These are phyloP conservation scores for Colletotrichum graminicola DNA, from an alignment of 2,329 filamentous ascomycete species.

Conservation along the genomic window DNA sequence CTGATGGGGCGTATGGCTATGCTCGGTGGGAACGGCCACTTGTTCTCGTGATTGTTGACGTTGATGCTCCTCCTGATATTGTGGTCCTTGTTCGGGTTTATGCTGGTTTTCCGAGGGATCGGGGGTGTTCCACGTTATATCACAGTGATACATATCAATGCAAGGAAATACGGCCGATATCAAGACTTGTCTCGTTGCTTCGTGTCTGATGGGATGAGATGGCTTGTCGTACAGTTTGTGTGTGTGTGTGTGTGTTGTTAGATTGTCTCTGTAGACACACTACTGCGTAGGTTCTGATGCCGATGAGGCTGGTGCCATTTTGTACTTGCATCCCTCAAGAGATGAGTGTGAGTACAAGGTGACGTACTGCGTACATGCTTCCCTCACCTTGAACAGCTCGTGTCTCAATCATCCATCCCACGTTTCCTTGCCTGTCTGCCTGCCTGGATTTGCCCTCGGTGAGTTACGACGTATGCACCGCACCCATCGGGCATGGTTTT, in stretches of 20 bases:
- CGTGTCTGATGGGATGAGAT: constrained; percentile 4
- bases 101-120: constrained; percentile 28
- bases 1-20: constrained; percentile 34
- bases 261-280: background rate
- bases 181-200: constrained; percentile 7
- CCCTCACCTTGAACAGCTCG: constrained; percentile 18
- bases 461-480: constrained; percentile 17
- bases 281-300: constrained; percentile 43
- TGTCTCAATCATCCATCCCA: constrained; percentile 35
- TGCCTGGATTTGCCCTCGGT: background rate
- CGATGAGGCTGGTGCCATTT: constrained; percentile 39
- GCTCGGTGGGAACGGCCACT: constrained; percentile 18
- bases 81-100: constrained; percentile 19
- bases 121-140: constrained; percentile 38
- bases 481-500: constrained; percentile 8
- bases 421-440: constrained; percentile 19
- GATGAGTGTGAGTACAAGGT: constrained; percentile 27
- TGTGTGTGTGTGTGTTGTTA: background rate
- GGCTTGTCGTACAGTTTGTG: background rate
- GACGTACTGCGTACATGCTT: constrained; percentile 25
- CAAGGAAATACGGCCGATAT: constrained; percentile 9
- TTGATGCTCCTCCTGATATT: constrained; percentile 4
- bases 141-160: constrained; percentile 41
- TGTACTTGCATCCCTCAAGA: constrained; percentile 24
- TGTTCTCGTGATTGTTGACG: constrained; percentile 29